Evolutionary conservation across 2,329 filamentous ascomycete species (phyloP).

Genomic region (Fusarium pininemorale): DNA sequence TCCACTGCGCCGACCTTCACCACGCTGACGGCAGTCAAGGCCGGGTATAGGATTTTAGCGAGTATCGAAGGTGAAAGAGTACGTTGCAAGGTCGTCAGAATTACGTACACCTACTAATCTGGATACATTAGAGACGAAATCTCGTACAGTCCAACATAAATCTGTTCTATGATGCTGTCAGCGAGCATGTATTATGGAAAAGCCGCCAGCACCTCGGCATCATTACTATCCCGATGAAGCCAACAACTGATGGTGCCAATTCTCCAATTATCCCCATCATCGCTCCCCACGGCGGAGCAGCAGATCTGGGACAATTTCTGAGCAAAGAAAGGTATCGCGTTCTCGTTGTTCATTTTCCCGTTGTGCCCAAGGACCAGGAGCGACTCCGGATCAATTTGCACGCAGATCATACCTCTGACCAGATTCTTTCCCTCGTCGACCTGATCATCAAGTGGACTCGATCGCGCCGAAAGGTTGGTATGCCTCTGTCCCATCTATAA

Average conservation of each 20-base stretch:
- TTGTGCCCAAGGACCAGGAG: not conserved
- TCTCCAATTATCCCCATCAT: not conserved
- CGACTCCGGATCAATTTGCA: not conserved
- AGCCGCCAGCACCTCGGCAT: not conserved
- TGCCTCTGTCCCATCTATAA: not conserved
- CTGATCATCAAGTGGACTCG: not conserved
- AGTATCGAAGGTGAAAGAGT: not conserved
- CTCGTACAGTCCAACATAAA: not conserved
- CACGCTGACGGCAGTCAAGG: not conserved
- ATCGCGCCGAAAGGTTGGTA: not conserved
- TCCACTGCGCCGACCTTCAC: not conserved
- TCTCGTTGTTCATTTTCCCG: not conserved
- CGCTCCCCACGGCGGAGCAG: not conserved
- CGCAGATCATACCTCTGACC: not conserved
- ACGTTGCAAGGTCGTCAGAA: rapidly evolving
- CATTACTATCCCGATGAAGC: not conserved
- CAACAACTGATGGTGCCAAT: rapidly evolving
- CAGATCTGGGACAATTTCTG: not conserved
- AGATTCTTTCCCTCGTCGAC: not conserved
- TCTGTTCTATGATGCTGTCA: not conserved
- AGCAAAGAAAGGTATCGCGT: not conserved
- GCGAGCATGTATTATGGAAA: not conserved
- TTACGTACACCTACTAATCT: rapidly evolving
- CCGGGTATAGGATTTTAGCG: not conserved
- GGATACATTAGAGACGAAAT: not conserved